These are phyloP conservation scores for Populus nigra DNA, from an alignment of 345 rosid genomes.

Conservation along the genomic window DNA sequence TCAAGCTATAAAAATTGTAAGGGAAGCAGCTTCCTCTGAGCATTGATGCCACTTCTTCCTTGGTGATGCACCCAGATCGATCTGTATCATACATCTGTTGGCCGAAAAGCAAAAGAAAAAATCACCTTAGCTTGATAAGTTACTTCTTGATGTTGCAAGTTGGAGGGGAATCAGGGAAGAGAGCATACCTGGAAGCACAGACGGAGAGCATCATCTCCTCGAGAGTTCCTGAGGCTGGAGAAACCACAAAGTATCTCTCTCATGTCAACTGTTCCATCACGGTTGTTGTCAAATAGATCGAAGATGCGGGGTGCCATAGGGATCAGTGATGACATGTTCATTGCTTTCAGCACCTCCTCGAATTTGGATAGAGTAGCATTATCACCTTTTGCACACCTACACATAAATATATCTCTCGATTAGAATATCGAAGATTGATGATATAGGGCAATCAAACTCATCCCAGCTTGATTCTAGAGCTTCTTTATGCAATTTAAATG, in stretches of 20 bases:
- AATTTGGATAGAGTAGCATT: conserved; percentile 60
- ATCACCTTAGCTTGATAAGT: background rate
- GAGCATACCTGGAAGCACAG: conserved; percentile 56
- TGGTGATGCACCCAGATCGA: conserved; percentile 64
- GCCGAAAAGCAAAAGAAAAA: background rate
- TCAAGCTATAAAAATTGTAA: background rate
- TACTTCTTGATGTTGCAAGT: background rate
- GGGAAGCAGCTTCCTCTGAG: conserved; percentile 40
- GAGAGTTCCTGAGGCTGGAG: conserved; percentile 59
- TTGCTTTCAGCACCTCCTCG: conserved; percentile 59
- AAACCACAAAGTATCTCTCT: conserved; percentile 68
- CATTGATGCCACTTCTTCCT: conserved; percentile 70
- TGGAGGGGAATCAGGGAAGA: background rate
- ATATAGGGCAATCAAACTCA: background rate
- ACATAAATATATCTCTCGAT: background rate
- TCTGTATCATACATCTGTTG: conserved; percentile 64
- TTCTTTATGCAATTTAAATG: background rate
- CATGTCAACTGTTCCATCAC: conserved; percentile 64
- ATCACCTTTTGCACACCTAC: conserved; percentile 63
- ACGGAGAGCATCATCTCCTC: conserved; percentile 61
- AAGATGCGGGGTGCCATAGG: conserved; percentile 63
- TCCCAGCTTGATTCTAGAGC: background rate
- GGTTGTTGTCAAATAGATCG: conserved; percentile 57
- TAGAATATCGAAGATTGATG: background rate
- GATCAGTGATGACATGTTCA: conserved; percentile 56